Percentiles rank a stretch among this genome's conserved stretches.
These are phyloP conservation scores for Sherardia arvensis DNA, from an alignment of 257 asterid genomes.

Conservation along the genomic window DNA sequence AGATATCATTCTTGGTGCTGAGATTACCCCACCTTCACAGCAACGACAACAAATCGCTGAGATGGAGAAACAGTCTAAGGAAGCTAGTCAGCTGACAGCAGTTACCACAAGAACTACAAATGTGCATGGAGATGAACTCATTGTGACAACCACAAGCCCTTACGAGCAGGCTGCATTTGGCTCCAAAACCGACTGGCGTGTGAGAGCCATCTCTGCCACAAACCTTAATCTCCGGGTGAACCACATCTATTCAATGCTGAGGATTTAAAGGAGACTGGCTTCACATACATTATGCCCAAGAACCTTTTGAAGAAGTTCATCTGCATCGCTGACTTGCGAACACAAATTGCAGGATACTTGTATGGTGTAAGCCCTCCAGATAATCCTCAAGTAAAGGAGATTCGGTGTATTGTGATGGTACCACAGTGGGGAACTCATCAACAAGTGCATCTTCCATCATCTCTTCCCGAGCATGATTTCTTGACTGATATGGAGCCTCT, in stretches of 20 bases:
- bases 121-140: constrained; percentile 88
- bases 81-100: constrained; percentile 89
- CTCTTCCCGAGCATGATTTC: constrained; percentile 90
- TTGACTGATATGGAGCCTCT: constrained; percentile 86
- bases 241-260: constrained; percentile 82
- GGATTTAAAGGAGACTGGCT: constrained; percentile 98
- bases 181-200: constrained; percentile 99
- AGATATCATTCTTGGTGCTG: constrained; percentile 98
- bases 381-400: constrained; percentile 97
- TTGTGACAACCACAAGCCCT: constrained; percentile 93
- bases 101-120: constrained; percentile 90
- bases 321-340: constrained; percentile 89
- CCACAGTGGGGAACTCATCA: constrained; percentile 99
- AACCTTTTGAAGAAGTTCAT: constrained; percentile 92
- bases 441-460: constrained; percentile 84
- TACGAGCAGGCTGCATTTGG: constrained; percentile 82
- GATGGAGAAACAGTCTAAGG: constrained; percentile 96
- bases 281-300: constrained; percentile 95
- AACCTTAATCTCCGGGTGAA: constrained; percentile 93
- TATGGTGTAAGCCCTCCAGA: constrained; percentile 97
- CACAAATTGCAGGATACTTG: constrained; percentile 93
- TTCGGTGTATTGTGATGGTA: constrained; percentile 90
- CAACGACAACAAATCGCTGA: constrained; percentile 97
- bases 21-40: constrained; percentile 96
- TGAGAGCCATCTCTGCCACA: constrained; percentile 97